Base-by-base conservation (phyloP, 768 basidiomycete genomes). In the Kwoniella pini region DNA sequence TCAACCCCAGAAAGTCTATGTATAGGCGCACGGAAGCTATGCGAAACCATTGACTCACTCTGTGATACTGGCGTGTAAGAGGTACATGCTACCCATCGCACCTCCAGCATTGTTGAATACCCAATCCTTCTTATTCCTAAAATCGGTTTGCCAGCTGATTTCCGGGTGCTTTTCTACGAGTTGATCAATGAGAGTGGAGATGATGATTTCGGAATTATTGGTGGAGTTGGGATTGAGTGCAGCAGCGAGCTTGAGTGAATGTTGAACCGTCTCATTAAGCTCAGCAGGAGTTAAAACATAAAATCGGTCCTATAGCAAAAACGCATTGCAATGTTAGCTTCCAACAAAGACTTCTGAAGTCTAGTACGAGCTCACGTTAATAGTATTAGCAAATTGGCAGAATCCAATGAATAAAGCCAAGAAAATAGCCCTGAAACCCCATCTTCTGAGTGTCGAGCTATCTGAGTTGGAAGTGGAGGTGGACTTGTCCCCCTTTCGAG, bases 61-160 rank as follows among this genome's bases (percentile, higher is more conserved):
- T 10, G 95, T 97, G 70, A 99, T 87, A 80, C 86, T 88, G 17
- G 95, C 91, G 72, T 98, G 96, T 65, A 98, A 90, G 80, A 98
- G 84, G 78, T 93, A 96, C 95, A 99, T 97, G 31, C 70, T 72
- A 53, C 93, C 93, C 94, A 95, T 97, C 0, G 93, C 93, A 61
- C 96, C 96, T 11, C 94, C 96, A 0, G 95, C 94, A 70, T 97
- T 98, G 82, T 87, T 97, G 80, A 95, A 89, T 24, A 96, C 85
- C 95, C 95, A 97, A 72, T 97, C 93, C 36, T 81, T 81, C 21
- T 83, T 75, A 61, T 79, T 64, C 26, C 55, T 30, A 36, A 72
- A 76, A 64, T 79, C 65, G 40, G 72, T 77, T 43, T 70, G 65
- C 67, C 80, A 74, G 30, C 72, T 63, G 28, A 81, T 81, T 48